Evolutionary conservation across 805 yeast species (phyloP), one percentile per base, ranked within the genome.

Genomic region (Isabelozyma gotoi): DNA sequence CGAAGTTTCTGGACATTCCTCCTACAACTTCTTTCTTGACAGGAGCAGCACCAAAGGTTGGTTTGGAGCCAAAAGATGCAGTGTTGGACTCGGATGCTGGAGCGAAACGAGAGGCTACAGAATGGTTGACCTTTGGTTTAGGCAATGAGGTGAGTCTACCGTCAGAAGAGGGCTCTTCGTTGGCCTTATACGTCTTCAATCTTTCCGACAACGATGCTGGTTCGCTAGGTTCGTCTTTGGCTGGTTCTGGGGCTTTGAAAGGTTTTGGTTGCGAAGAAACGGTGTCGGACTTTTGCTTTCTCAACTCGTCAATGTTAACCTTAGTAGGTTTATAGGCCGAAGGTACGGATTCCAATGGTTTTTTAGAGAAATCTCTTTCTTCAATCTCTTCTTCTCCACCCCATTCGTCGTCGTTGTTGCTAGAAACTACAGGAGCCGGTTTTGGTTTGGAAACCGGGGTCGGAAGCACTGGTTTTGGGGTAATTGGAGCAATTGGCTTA

Each of bases 321-420:
- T 80, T 80, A 29, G 84, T 77, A 12, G 86, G 87, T 57, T 74
- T 76, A 61, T 82, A 82, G n/a, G 88, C 78, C 15, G 85, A 73
- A 18, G 85, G 80, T 14, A 76, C 74, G 44, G 70, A 70, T 47
- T 75, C 72, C 49, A 80, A 67, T 14, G 84, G 84, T 41, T 71
- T 67, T 46, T 73, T 55, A 7, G 62, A 49, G 50, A 79, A 77
- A 51, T 80, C 84, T 55, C 84, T 68, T 44, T 72, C 82, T 56
- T 76, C 72, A 36, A 77, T 63, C 56, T 77, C 83, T 44, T 74
- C 77, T 53, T 81, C 86, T 41, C 80, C 87, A 45, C 80, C 88
- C 90, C 92, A 86, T 46, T 78, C 91, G 44, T 82, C 88, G 42
- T 78, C 82, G 32, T 57, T 67, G 14, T 52, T 42, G 36, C 19